phyloP scores from a whole-genome alignment of 768 basidiomycete genomes.

The Boletus patriciae region DNA sequence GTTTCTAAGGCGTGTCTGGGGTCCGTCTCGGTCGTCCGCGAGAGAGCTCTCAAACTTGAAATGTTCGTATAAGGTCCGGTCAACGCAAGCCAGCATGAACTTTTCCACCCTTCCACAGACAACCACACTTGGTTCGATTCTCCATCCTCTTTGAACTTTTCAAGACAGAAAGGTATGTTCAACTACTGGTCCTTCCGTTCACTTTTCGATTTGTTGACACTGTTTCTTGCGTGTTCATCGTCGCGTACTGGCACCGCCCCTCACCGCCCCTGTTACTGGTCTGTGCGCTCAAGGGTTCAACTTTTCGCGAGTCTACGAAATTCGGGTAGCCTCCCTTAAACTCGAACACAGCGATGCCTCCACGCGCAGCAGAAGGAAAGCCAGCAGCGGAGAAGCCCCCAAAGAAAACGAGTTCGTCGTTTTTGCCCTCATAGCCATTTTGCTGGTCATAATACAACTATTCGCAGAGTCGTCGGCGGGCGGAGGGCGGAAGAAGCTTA shows the following conservation, averaged over 20 bases:
- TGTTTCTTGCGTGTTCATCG: not conserved
- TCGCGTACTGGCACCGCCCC: constrained; percentile 25
- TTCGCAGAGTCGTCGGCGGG: constrained; percentile 53
- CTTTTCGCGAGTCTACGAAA: constrained; percentile 14
- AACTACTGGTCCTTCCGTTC: not conserved
- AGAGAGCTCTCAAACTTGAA: constrained; percentile 24
- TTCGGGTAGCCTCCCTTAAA: constrained; percentile 5
- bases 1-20: constrained; percentile 28
- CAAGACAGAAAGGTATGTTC: constrained; percentile 15
- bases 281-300: constrained; percentile 26
- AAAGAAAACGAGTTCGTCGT: constrained; percentile 54
- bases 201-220: constrained; percentile 8
- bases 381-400: constrained; percentile 45
- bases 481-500: constrained; percentile 59
- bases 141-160: constrained; percentile 7
- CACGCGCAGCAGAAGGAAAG: constrained; percentile 41
- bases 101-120: constrained; percentile 43
- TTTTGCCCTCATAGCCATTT: constrained; percentile 13
- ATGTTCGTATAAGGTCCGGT: constrained; percentile 58
- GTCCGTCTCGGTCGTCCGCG: constrained; percentile 25
- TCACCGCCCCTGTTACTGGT: constrained; percentile 35
- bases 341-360: constrained; percentile 40
- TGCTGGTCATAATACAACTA: constrained; percentile 14
- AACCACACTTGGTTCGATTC: constrained; percentile 33
- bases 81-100: constrained; percentile 50